Percentiles rank a stretch among this genome's conserved stretches.
These are phyloP conservation scores for Colletotrichum musae DNA, from an alignment of 2,329 filamentous ascomycete species.

Conservation along the genomic window DNA sequence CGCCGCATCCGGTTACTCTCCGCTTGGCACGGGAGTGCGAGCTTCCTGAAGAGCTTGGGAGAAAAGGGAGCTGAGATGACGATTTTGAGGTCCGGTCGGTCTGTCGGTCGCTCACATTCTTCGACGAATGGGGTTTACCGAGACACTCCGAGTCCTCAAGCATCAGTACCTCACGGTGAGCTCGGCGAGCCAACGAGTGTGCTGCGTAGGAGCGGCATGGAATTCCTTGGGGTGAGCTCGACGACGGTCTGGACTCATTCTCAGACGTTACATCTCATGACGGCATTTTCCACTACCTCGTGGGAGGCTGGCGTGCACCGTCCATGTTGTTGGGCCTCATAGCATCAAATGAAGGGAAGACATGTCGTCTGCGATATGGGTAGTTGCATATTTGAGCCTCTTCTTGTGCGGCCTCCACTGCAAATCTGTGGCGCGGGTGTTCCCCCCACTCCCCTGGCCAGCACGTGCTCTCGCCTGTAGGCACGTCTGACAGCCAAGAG, in stretches of 20 bases:
- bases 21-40: not conserved
- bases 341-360: too few relatives aligned
- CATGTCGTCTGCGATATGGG: too few relatives aligned
- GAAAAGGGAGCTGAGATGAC: not conserved
- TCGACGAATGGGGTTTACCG: slow-evolving; percentile 5
- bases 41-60: not conserved
- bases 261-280: too few relatives aligned
- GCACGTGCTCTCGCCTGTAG: not conserved
- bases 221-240: too few relatives aligned
- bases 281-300: too few relatives aligned
- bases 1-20: slow-evolving; percentile 14
- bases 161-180: not conserved
- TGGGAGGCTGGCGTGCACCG: not conserved
- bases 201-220: too few relatives aligned
- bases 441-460: too few relatives aligned
- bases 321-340: not conserved
- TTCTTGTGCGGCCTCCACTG: too few relatives aligned
- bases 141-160: slow-evolving; percentile 2
- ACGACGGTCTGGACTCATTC: too few relatives aligned
- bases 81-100: not conserved
- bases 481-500: slow-evolving; percentile 19
- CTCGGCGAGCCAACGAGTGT: not conserved
- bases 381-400: slow-evolving; percentile 12
- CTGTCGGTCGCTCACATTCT: not conserved
- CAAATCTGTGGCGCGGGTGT: too few relatives aligned